Evolutionary conservation across 108 stramenopile species (phyloP), one percentile per base, ranked within the genome.

Genomic region (Mayamaea pseudoterrestris): DNA sequence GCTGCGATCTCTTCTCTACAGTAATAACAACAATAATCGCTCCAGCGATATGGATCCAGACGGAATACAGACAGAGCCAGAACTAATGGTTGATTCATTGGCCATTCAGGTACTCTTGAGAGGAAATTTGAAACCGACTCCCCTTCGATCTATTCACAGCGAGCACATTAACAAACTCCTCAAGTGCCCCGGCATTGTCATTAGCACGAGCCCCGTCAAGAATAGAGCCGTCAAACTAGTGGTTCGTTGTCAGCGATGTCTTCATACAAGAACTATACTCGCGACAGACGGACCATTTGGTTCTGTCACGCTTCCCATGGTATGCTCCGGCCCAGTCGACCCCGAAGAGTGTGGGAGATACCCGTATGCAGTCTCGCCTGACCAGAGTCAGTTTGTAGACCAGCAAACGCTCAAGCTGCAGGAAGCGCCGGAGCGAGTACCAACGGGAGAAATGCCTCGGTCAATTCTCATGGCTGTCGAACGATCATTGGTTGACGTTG

Each of bases 391-490:
- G 17, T 97, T 97, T 52, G 76, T 92, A 2, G 98, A 99, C 66
- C 89, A 85, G 43, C 98, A 99, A 72, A 90, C 93, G 11, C 59
- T 97, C 32, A 97, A 97, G 68, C 63, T 99, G 34, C 98, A 99
- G 68, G 98, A 99, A 69, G 73, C 94, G 5, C 90, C 90, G 14
- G 90, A 93, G 55, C 60, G 61, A 48, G 90, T 93, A 3, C 90
- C 90, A 11, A 88, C 90, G 24, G 90, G 90, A 42, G 90, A 99
- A 66, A 96, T 99, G 98, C 98, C 98, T 13, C 71, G 98, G 12
- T 68, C 75, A 31, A 88, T 97, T 35, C 42, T 95, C 41, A 55
- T 97, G 28, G 77, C 90, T 13, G 90, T 88, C n/a, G 96, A 97
- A 46, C 61, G 95, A 27, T 63, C 68, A 13, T 60, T 97, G 25